These are phyloP conservation scores for Trichothecium sympodiale DNA, from an alignment of 2,329 filamentous ascomycete genomes.

Conservation along the genomic window DNA sequence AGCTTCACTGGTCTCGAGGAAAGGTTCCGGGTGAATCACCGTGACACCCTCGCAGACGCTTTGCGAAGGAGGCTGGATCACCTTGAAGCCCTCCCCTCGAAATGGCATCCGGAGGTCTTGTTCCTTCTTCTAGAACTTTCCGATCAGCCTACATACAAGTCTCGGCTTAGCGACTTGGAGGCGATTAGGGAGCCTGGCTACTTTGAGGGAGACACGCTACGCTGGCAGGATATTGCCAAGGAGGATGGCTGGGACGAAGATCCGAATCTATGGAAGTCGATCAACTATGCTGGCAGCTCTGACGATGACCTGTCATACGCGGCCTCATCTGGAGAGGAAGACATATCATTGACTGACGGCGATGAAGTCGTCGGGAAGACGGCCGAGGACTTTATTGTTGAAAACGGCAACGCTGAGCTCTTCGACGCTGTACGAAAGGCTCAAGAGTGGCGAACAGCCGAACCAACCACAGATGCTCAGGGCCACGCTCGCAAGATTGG, in stretches of 20 bases:
- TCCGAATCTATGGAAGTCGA: slow-evolving; percentile 56
- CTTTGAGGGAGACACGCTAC: slow-evolving; percentile 39
- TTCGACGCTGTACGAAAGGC: slow-evolving; percentile 18
- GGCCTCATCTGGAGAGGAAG: slow-evolving; percentile 24
- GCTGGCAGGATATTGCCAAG: slow-evolving; percentile 68
- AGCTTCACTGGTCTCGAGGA: slow-evolving; percentile 67
- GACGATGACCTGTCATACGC: slow-evolving; percentile 32
- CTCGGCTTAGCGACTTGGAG: slow-evolving; percentile 53
- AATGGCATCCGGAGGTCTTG: slow-evolving; percentile 70
- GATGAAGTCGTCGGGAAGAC: slow-evolving; percentile 14
- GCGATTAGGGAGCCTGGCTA: slow-evolving; percentile 31
- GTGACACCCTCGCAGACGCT: slow-evolving; percentile 68
- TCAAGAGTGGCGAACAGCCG: slow-evolving; percentile 24
- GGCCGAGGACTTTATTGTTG: slow-evolving; percentile 23
- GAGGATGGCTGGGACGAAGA: slow-evolving; percentile 65
- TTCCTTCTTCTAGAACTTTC: slow-evolving; percentile 72
- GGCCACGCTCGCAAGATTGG: slow-evolving; percentile 25
- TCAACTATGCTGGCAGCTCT: slow-evolving; percentile 58
- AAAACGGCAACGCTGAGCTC: slow-evolving; percentile 18
- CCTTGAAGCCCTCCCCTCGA: slow-evolving; percentile 22
- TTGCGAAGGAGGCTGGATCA: slow-evolving; percentile 35
- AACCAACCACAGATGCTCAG: slow-evolving; percentile 20
- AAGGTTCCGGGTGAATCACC: slow-evolving; percentile 70
- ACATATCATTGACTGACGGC: slow-evolving; percentile 17
- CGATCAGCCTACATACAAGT: slow-evolving; percentile 63